Base-by-base conservation (phyloP, 805 yeast species). In the Vanderwaltozyma yarrowii region DNA sequence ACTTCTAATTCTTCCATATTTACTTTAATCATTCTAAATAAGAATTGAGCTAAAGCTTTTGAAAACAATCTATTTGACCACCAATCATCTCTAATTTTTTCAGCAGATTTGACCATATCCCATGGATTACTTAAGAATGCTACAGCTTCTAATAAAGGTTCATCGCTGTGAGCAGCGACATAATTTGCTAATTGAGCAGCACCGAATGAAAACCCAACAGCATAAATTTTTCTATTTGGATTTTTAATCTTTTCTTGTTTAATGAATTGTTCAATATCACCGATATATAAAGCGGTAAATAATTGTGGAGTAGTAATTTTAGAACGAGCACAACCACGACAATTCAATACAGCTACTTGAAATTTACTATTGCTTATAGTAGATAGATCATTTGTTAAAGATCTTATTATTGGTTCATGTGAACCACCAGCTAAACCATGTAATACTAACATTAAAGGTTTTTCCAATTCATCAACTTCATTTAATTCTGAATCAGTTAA, bases 361-460 rank as follows among this genome's bases (percentile, higher is more conserved):
- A 76, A 67, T 42, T 63, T 48, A 8, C 44, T 44, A 39, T 63
- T 62, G n/a, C 61, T 57, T 7, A 58, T 58, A 1, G 51, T 47
- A 18, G 69, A 65, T 32, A 78, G 55, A 14, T 60, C 57, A 32
- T 63, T 61, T 26, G 73, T 56, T 25, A 76, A 62, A 6, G 79
- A 70, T 43, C 85, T 67, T 33, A 80, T 71, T 41, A 77, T 76
- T 19, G 82, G 75, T 54, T 81, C 89, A 49, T 77, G 80, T 12
- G 84, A 76, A 2, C 92, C 92, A 40, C 89, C 88, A 19, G 82
- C 79, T 28, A 81, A 64, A 1, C 89, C 92, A 50, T 81, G 88
- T 33, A 71, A 58, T 5, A 80, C 72, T 26, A 81, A 60, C 18
- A 76, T 65, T 33, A 81, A 63, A 5, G 87, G 87, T 46, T 44